Evolutionary conservation across 1,139 yeast genomes (phyloP), one percentile per base, ranked within the genome.

Genomic region (Waltiozyma sp.): DNA sequence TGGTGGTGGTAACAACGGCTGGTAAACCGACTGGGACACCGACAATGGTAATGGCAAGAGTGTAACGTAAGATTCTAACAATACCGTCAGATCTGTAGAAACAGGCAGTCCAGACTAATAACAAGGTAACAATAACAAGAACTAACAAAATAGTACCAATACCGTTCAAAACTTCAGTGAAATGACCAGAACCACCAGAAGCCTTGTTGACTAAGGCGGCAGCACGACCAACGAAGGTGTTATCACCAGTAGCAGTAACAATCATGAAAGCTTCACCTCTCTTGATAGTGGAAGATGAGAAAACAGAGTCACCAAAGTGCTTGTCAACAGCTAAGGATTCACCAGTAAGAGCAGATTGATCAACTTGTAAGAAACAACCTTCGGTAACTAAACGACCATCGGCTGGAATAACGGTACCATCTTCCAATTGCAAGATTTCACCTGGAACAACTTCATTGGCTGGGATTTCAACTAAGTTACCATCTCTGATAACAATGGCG

Each of bases 1-100:
- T 87, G 68, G 97, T 89, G 62, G 96, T 89, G 75, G 97, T 89
- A 60, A 89, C 96, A 65, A 89, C 97, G 68, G 96, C 97, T 69
- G 97, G 97, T 66, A 89, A 80, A 84, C 97, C 97, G 62, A 89
- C 98, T 70, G 98, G 98, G 59, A 91, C 98, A 85, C 98, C 98
- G 63, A 91, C 85, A 72, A 89, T 88, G 72, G 96, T 89, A 67
- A 89, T 86, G 60, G 95, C 96, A 66, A 91, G 77, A 61, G 94
- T 80, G 80, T 81, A 88, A 75, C 96, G 83, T 70, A 91, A 79
- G 71, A 89, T 85, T 60, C 81, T 75, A 60, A 88, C 96, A 65
- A 88, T 87, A 64, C 74, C 77, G 65, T 79, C 81, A 59, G 95
- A 78, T 72, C 96, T 80, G 85, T 88, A 88, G 88, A 89, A 88